Conservation (phyloP, 2,329 filamentous ascomycete genomes). For the Elsinoe australis region DNA sequence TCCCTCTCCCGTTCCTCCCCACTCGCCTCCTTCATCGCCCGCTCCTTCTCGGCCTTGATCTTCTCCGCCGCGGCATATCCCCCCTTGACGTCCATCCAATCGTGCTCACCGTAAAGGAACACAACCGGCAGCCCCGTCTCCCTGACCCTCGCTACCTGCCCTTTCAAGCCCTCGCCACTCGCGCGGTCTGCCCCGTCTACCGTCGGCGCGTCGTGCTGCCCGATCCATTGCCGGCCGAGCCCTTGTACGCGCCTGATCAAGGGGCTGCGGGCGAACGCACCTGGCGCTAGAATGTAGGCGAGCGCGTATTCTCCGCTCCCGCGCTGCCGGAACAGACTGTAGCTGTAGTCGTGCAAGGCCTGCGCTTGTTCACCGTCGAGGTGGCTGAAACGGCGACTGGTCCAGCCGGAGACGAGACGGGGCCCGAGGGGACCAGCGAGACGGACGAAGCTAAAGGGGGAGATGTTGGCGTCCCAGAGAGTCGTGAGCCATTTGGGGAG, state of each 20-base stretch:
- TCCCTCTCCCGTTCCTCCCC: not conserved
- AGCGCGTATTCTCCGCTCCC: constrained; percentile 92
- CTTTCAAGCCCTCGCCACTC: not conserved
- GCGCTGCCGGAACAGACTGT: constrained; percentile 84
- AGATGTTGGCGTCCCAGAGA: constrained; percentile 95
- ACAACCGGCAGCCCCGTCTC: constrained; percentile 68
- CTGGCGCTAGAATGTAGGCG: constrained; percentile 85
- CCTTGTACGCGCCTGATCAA: constrained; percentile 79
- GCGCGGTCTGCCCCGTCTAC: constrained; percentile 34
- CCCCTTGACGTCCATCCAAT: constrained; percentile 96
- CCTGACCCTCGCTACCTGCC: not conserved
- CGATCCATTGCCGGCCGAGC: constrained; percentile 65
- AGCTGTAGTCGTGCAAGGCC: constrained; percentile 85
- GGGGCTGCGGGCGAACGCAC: constrained; percentile 81
- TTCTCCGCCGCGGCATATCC: constrained; percentile 49
- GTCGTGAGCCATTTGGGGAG: constrained; percentile 82
- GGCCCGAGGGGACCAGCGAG: constrained; percentile 85
- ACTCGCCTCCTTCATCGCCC: not conserved
- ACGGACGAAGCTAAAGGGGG: constrained; percentile 84
- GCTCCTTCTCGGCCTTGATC: constrained; percentile 5
- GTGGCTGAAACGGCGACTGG: constrained; percentile 82
- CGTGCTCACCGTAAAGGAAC: constrained; percentile 93
- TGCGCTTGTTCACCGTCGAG: constrained; percentile 71
- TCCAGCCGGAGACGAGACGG: constrained; percentile 90
- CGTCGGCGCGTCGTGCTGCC: constrained; percentile 25